Evolutionary conservation across 768 basidiomycete species (phyloP), one percentile per base, ranked within the genome.

Genomic region (Pisolithus albus): DNA sequence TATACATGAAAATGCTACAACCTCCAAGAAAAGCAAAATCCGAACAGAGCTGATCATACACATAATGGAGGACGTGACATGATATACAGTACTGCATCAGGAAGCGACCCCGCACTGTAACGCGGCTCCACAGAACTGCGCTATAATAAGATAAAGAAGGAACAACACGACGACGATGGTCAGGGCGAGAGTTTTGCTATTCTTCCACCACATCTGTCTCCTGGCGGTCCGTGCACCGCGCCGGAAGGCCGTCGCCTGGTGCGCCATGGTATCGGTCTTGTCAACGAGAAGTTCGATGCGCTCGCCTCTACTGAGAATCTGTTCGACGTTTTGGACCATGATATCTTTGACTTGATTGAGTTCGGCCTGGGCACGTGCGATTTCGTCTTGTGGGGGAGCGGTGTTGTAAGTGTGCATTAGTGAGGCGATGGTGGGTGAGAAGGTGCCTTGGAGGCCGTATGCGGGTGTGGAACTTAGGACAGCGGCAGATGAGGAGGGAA

Each of bases 321-420:
- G 89, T 70, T 97, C 92, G 56, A 97, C 94, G 66, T 97, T 97
- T 69, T 97, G 90, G 47, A 97, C 94, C 93, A 96, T 95, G 70
- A 96, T 91, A 61, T 93, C 86, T 67, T 96, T 97, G 43, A 96
- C 89, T 58, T 91, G 88, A 54, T 83, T 82, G 39, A 92, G 76
- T 67, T 97, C 93, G 5, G 80, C 79, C 64, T 93, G 93, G 5
- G 95, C 95, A 55, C 91, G 88, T 19, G 85, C 74, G 51, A 98
- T 81, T 55, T 94, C 92, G 65, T 99, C 96, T 7, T 76, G 68
- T 36, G 91, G 93, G 15, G 94, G 93, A 9, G 82, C 71, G 28
- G 91, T 92, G 62, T 92, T 92, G 74, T 90, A 99, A 46, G 84
- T 82, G 61, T 89, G 78, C 84, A 95, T 81, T 51, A 95, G 75